Evolutionary conservation across 257 asterid genomes (phyloP).

Genomic region (Avicennia marina): DNA sequence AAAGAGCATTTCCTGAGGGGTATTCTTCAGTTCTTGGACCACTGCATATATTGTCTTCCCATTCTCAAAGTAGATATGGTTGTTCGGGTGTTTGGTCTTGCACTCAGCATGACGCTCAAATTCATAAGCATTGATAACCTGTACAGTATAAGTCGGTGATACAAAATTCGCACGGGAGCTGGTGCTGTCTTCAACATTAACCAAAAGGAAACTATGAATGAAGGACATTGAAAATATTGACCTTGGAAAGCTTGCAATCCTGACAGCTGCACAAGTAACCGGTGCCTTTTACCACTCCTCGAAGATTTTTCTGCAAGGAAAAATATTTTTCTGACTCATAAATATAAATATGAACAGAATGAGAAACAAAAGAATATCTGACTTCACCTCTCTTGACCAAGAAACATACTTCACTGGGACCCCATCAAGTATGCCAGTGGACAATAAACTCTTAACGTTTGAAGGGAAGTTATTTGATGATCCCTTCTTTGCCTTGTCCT

Average conservation of each 20-base stretch:
- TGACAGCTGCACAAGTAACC: conserved; percentile 70
- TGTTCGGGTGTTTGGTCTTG: conserved; percentile 82
- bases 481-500: conserved; percentile 38
- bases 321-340: conserved; percentile 9
- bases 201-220: background rate
- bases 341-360: background rate
- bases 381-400: conserved; percentile 78
- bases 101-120: conserved; percentile 82
- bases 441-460: conserved; percentile 63
- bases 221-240: conserved; percentile 7
- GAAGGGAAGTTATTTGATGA: conserved; percentile 57
- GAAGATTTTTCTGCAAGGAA: conserved; percentile 56
- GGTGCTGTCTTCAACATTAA: no score
- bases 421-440: conserved; percentile 86
- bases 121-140: conserved; percentile 65
- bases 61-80: conserved; percentile 68
- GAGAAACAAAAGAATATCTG: background rate
- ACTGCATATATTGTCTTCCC: conserved; percentile 70
- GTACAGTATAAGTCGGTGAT: conserved; percentile 22
- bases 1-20: conserved; percentile 54
- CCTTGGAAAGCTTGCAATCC: conserved; percentile 72
- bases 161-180: conserved; percentile 8
- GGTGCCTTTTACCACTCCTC: conserved; percentile 62
- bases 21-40: conserved; percentile 68
- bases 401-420: conserved; percentile 86